Evolutionary conservation across 176 grass and related monocot genomes (phyloP).

Genomic region (Musa acuminata): DNA sequence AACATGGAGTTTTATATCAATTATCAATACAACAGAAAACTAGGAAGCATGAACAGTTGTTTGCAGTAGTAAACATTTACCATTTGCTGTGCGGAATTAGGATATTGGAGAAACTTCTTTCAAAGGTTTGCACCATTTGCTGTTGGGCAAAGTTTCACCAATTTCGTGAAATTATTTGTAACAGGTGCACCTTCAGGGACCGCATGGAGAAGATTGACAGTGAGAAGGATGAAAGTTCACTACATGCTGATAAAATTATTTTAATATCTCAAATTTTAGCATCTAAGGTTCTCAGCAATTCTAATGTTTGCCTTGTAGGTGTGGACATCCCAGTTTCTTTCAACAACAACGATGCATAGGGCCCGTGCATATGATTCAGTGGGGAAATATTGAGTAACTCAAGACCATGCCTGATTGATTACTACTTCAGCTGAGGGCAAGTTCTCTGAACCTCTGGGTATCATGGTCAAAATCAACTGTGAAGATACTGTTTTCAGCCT

Average conservation of each 20-base stretch:
- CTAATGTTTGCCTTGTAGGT: constrained; percentile 61
- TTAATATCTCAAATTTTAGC: constrained; percentile 46
- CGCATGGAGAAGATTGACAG: constrained; percentile 25
- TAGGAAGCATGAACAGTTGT: no score
- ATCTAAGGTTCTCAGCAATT: constrained; percentile 62
- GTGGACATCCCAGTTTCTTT: constrained; percentile 82
- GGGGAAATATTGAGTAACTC: constrained; percentile 44
- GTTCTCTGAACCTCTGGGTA: constrained; percentile 36
- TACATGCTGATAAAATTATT: constrained; percentile 48
- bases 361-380: constrained; percentile 68
- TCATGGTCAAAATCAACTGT: constrained; percentile 62
- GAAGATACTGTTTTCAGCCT: constrained; percentile 66
- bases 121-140: background rate
- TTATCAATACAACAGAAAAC: no score
- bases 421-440: constrained; percentile 1
- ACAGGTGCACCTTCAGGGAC: constrained; percentile 69
- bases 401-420: constrained; percentile 62
- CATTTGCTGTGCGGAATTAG: no score
- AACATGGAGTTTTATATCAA: no score
- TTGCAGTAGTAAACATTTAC: no score
- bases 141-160: background rate
- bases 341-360: constrained; percentile 48
- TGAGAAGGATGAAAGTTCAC: constrained; percentile 15
- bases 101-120: no score
- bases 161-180: constrained; percentile 14